These are phyloP conservation scores for Rubus parviflorus DNA, from an alignment of 306 rosid species.

Conservation along the genomic window DNA sequence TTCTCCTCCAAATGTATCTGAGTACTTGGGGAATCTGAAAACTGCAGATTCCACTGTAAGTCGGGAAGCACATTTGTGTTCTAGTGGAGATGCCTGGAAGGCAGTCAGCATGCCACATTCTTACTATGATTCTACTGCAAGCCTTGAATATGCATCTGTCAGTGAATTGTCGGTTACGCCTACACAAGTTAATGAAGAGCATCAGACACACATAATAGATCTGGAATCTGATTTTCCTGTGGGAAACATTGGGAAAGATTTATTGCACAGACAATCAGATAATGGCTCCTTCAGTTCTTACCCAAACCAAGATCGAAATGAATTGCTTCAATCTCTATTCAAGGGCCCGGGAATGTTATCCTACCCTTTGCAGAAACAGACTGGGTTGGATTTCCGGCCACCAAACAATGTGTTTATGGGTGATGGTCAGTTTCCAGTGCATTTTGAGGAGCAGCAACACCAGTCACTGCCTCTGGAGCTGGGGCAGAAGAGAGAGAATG, in stretches of 20 bases:
- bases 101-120: constrained; percentile 59
- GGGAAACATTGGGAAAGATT: constrained; percentile 47
- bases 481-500: constrained; percentile 53
- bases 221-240: constrained; percentile 57
- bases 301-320: constrained; percentile 65
- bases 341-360: constrained; percentile 61
- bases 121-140: constrained; percentile 60
- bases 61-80: constrained; percentile 45
- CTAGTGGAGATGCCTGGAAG: constrained; percentile 62
- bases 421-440: constrained; percentile 56
- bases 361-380: constrained; percentile 63
- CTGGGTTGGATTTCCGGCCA: constrained; percentile 53
- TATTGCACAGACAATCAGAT: constrained; percentile 49
- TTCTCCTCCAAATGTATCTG: constrained; percentile 35
- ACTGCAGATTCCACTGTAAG: constrained; percentile 40
- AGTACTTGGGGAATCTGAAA: constrained; percentile 38
- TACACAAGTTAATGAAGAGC: constrained; percentile 50
- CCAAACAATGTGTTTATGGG: constrained; percentile 49
- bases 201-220: constrained; percentile 39
- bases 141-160: constrained; percentile 49
- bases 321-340: constrained; percentile 66
- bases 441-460: constrained; percentile 64
- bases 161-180: constrained; percentile 46
- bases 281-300: constrained; percentile 57
- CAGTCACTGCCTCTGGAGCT: constrained; percentile 59